These are phyloP conservation scores for Pseudovirgaria hyperparasitica DNA, from an alignment of 2,329 filamentous ascomycete genomes.

Conservation along the genomic window DNA sequence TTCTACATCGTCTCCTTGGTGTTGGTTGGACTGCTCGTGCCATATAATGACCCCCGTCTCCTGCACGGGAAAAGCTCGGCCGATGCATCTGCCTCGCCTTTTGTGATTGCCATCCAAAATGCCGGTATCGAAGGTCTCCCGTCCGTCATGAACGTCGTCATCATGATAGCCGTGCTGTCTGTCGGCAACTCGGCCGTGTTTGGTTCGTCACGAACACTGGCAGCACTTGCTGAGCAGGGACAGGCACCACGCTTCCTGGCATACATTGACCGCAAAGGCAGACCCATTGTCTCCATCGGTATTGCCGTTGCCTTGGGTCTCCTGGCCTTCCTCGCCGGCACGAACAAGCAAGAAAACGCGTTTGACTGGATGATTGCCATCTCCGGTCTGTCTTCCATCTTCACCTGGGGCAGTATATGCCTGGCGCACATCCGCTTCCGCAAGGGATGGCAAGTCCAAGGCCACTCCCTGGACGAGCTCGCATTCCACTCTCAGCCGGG, in stretches of 20 bases:
- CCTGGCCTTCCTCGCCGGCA: slow-evolving; percentile 44
- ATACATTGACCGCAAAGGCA: slow-evolving; percentile 49
- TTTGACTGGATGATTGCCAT: slow-evolving; percentile 59
- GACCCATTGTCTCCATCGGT: slow-evolving; percentile 43
- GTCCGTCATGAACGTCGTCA: slow-evolving; percentile 89
- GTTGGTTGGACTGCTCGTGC: slow-evolving; percentile 71
- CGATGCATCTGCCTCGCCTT: slow-evolving; percentile 69
- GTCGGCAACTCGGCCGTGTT: slow-evolving; percentile 90
- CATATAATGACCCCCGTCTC: slow-evolving; percentile 54
- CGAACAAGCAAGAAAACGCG: slow-evolving; percentile 27
- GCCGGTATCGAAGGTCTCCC: slow-evolving; percentile 71
- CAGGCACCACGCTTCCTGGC: slow-evolving; percentile 44
- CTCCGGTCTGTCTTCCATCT: slow-evolving; percentile 59
- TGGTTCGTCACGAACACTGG: slow-evolving; percentile 78
- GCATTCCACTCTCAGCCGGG: slow-evolving; percentile 74
- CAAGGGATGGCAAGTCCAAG: slow-evolving; percentile 46
- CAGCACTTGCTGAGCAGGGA: slow-evolving; percentile 71
- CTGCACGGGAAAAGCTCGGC: slow-evolving; percentile 44
- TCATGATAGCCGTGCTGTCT: slow-evolving; percentile 78
- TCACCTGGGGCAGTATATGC: slow-evolving; percentile 62
- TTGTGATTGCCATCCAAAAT: slow-evolving; percentile 82
- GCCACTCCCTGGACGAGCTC: slow-evolving; percentile 57
- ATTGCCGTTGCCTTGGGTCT: slow-evolving; percentile 45
- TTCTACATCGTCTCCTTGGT: slow-evolving; percentile 81
- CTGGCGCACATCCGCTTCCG: slow-evolving; percentile 55